Base-by-base conservation (phyloP, 495 filamentous ascomycete species). In the Bacidia gigantensis region DNA sequence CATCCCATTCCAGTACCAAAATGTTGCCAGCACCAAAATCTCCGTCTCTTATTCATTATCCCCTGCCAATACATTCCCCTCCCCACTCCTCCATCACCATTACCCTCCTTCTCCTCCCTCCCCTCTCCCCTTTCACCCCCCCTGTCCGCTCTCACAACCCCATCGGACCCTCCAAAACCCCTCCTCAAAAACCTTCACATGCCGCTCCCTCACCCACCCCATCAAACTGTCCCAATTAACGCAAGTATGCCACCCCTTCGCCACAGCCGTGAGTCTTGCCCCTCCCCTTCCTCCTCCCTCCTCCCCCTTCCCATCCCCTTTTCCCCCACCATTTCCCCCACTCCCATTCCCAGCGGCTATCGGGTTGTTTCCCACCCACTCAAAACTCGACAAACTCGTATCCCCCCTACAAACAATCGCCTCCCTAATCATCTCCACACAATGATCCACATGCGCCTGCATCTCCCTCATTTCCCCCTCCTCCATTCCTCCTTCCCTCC, bases 351-450 rank as follows among this genome's bases (percentile, higher is more conserved):
- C n/a, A n/a, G n/a, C n/a, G n/a, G n/a, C n/a, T n/a, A n/a, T 17
- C 23, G 41, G 9, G 11, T 44, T 22, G 41, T 14, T 14, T 3
- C n/a, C 3, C 21, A 53, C 2, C 54, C 54, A 56, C 18, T 35
- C 43, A 41, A 56, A 56, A 9, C 23, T 44, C 24, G 32, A 47
- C 42, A 56, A 26, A 3, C 51, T 40, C n/a, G 46, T 14, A 23
- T 57, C 53, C 9, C 40, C 52, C 5, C 25, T 14, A 38, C 55
- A 57, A 24, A 57, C 49, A 18, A 55, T 55, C 2, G 53, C 18
- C 24, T 57, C 52, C 20, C 55, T 41, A 11, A 57, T n/a, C 53
- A 56, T 26, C 50, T 57, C 55, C n/a, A 57, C 14, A 42, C 55
- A 57, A 54, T 57, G 55, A 45, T 57, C 53, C 18, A 54, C 23